Conservation (phyloP, 2,329 filamentous ascomycete genomes). For the Aspergillus terreus region DNA sequence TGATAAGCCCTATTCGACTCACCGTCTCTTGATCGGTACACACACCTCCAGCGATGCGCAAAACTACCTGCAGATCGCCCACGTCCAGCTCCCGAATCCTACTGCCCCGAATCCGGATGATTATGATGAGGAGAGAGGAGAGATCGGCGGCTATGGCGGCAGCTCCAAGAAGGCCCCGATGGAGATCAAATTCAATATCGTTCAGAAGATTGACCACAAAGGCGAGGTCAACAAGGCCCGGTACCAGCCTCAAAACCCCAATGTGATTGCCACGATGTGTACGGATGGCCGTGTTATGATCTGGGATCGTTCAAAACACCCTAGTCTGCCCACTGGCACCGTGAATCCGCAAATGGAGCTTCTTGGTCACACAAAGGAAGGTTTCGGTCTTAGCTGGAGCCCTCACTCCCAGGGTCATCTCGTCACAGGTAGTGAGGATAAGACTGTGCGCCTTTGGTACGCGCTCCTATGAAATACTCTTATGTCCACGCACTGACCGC, state of each 20-base stretch:
- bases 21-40: conserved; percentile 88
- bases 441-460: conserved; percentile 86
- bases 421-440: conserved; percentile 87
- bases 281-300: conserved; percentile 84
- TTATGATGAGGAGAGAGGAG: conserved; percentile 86
- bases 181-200: conserved; percentile 79
- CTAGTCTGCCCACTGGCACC: conserved; percentile 67
- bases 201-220: conserved; percentile 94
- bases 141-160: conserved; percentile 89
- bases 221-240: conserved; percentile 98
- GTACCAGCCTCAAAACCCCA: conserved; percentile 95
- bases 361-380: conserved; percentile 79
- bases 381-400: conserved; percentile 91
- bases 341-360: conserved; percentile 81
- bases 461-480: conserved; percentile 18
- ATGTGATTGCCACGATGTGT: conserved; percentile 91
- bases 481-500: neutral
- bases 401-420: conserved; percentile 77
- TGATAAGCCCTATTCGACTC: conserved; percentile 80
- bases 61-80: conserved; percentile 93
- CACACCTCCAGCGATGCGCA: conserved; percentile 82
- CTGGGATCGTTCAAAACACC: conserved; percentile 95
- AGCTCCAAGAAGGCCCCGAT: conserved; percentile 63
- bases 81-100: conserved; percentile 85
- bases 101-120: conserved; percentile 68